These are phyloP conservation scores for Epichloe gansuensis DNA, from an alignment of 2,329 filamentous ascomycete species.

Conservation along the genomic window DNA sequence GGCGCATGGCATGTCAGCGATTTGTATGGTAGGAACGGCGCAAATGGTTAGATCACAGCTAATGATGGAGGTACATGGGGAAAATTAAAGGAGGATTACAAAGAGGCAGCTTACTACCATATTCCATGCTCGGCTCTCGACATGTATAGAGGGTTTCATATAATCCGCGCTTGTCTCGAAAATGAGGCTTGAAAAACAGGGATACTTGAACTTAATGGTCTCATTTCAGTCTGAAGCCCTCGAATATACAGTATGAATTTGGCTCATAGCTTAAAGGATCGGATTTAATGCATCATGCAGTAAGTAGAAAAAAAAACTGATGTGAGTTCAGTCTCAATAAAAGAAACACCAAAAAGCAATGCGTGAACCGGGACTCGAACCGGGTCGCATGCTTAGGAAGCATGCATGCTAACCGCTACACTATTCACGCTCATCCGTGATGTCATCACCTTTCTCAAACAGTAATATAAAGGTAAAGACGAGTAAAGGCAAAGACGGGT, in stretches of 20 bases:
- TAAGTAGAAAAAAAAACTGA: background rate
- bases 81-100: background rate
- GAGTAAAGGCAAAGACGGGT: too few species aligned
- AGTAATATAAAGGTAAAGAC: too few species aligned
- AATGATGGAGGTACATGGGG: background rate
- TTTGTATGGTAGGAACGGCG: background rate
- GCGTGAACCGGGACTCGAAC: slow-evolving; percentile 26
- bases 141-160: too few species aligned
- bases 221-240: too few species aligned
- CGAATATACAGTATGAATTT: too few species aligned
- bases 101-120: background rate
- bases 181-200: too few species aligned
- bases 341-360: slow-evolving; percentile 7
- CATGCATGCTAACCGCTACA: slow-evolving; percentile 28
- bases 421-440: slow-evolving; percentile 15
- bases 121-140: too few species aligned
- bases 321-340: too few species aligned
- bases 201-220: too few species aligned
- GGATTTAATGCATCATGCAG: too few species aligned
- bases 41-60: background rate
- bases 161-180: too few species aligned
- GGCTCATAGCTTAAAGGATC: too few species aligned
- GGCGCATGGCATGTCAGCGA: background rate
- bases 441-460: fast-evolving
- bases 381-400: slow-evolving; percentile 26